Base-by-base conservation (phyloP, 2,329 filamentous ascomycete genomes). In the Pseudogymnoascus sp. region DNA sequence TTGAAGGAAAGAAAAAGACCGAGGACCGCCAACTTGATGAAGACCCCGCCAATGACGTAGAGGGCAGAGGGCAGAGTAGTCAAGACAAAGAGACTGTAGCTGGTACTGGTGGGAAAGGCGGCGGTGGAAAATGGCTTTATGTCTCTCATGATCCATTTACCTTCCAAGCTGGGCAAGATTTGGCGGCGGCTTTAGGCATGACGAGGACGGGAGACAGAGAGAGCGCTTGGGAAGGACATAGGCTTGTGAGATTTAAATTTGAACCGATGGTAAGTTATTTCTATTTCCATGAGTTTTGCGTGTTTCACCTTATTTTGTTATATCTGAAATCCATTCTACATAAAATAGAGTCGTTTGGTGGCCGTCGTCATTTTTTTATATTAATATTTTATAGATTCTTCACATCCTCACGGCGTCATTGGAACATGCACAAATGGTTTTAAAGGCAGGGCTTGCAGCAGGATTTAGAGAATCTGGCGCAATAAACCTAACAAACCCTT, bases 401-500 rank as follows among this genome's bases (percentile, higher is more conserved):
- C 93, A 97, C 69, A 81, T 97, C 45, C 82, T 96, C 69, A 87
- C 91, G 5, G 85, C 91, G 14, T 93, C 90, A 0, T 79, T 87
- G 0, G 76, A 83, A 11, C 85, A 93, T 69, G 91, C 93, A 3
- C 89, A 96, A 67, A 79, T 83, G 7, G 80, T 96, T 16, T 82
- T 96, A 12, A 81, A 86, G 9, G 90, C 89, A 49, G 93, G 90
- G 1, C 80, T 93, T 8, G 84, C 87, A 68, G 88, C 91, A 3
- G 93, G 93, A 0, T 97, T 97, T 72, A 87, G 93, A 12, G 93
- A 97, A 76, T 95, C 89, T 64, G 93, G 93, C 16, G 88, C 93
- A 59, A 81, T 96, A 63, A 90, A 88, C 70, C 72, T 91, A 55
- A 74, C 75, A 4, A 63, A 72, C 9, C 66, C 68, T 5, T 70